Percentiles rank a stretch among this genome's conserved stretches.
phyloP scores from a whole-genome alignment of 768 basidiomycete species.

The Leccinum uliginosum region DNA sequence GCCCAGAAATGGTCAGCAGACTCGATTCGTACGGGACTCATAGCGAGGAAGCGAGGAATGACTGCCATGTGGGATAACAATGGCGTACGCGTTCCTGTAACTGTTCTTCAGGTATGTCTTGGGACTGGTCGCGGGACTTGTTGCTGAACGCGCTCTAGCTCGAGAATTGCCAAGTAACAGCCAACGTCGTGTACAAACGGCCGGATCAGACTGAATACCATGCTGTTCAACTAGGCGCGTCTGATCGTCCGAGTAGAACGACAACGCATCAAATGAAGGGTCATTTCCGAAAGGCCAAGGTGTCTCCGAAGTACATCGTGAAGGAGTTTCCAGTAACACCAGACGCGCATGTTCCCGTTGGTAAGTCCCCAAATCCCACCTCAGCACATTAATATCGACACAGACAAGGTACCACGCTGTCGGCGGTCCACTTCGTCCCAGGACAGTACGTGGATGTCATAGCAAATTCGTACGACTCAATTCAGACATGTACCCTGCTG shows the following conservation, averaged over 20 bases:
- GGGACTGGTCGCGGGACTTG: constrained; percentile 3
- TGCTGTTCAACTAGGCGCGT: constrained; percentile 91
- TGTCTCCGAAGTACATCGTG: constrained; percentile 77
- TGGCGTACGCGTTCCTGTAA: constrained; percentile 85
- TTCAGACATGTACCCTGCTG: not conserved
- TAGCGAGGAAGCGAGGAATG: constrained; percentile 97
- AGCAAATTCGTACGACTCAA: constrained; percentile 70
- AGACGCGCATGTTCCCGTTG: constrained; percentile 87
- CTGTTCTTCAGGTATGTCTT: constrained; percentile 81
- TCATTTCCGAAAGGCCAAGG: constrained; percentile 81
- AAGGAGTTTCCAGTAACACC: constrained; percentile 85
- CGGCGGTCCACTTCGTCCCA: constrained; percentile 93
- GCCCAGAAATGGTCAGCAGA: constrained; percentile 75
- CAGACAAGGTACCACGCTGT: constrained; percentile 73
- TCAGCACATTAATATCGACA: not conserved
- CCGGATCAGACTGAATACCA: constrained; percentile 73
- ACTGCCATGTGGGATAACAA: constrained; percentile 88
- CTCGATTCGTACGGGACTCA: constrained; percentile 85
- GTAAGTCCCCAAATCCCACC: constrained; percentile 39
- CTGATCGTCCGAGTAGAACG: constrained; percentile 66
- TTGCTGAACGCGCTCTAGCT: constrained; percentile 41
- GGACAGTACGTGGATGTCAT: constrained; percentile 94
- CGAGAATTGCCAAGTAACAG: constrained; percentile 87
- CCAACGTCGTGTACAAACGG: constrained; percentile 63
- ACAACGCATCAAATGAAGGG: constrained; percentile 80